A percentile compares a stretch with the other conserved stretches of the same genome.
Conservation (phyloP, 73 alveolate genomes). For the Paramecium octaurelia region DNA sequence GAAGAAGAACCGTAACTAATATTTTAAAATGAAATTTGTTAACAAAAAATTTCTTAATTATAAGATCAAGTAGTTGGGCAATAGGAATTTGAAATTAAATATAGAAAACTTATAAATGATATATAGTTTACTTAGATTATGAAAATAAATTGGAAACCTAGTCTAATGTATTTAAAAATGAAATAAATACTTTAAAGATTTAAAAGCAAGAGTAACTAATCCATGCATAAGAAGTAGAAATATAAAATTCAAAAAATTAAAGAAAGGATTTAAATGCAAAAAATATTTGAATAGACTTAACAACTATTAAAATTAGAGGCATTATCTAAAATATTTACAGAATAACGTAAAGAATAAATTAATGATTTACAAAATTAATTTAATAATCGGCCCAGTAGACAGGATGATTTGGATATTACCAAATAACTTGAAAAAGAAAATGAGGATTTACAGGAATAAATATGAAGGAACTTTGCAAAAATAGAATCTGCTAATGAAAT, state of each 20-base stretch:
- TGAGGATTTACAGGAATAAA: background rate
- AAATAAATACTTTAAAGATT: background rate
- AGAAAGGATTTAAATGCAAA: background rate
- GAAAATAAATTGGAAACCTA: background rate
- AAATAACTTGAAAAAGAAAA: background rate
- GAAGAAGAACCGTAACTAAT: background rate
- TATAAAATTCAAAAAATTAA: background rate
- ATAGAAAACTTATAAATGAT: background rate
- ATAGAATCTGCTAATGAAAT: constrained; percentile 18
- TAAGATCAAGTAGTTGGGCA: background rate
- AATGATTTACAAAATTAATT: background rate
- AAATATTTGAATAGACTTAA: background rate
- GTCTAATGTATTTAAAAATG: background rate
- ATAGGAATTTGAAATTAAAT: background rate
- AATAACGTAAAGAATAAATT: background rate
- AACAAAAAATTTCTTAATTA: background rate
- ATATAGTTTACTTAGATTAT: background rate
- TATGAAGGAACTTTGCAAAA: background rate
- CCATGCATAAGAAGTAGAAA: background rate
- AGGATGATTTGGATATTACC: background rate
- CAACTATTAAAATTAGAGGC: background rate
- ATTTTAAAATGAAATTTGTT: background rate
- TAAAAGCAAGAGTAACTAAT: background rate
- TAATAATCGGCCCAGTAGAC: background rate
- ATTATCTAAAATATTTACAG: background rate